Evolutionary conservation across 176 grass and related monocot genomes (phyloP).

Genomic region (Thinopyrum elongatum): DNA sequence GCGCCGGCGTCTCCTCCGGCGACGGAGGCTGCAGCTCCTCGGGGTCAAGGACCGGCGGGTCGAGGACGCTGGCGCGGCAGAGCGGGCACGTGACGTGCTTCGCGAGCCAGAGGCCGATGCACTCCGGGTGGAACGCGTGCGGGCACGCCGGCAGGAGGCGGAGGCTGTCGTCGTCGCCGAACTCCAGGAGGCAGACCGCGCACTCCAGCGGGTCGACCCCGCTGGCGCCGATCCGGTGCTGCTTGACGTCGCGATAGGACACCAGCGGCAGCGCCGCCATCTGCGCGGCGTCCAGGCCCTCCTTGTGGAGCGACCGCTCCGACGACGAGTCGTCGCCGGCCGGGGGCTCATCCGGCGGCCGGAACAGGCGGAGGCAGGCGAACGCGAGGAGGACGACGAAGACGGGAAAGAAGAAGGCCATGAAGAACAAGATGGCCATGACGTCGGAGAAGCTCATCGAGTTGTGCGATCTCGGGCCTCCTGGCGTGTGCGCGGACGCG

Average conservation of each 20-base stretch:
- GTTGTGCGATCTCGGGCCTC: neutral
- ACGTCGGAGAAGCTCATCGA: neutral
- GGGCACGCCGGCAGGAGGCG: slow-evolving; percentile 56
- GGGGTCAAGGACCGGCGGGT: neutral
- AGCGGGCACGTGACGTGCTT: slow-evolving; percentile 50
- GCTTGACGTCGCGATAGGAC: slow-evolving; percentile 32
- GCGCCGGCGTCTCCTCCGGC: neutral
- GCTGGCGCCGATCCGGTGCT: slow-evolving; percentile 21
- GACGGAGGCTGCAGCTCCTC: neutral
- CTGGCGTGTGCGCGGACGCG: neutral
- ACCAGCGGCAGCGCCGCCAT: slow-evolving; percentile 42
- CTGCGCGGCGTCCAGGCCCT: slow-evolving; percentile 31
- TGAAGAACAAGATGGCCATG: slow-evolving; percentile 38
- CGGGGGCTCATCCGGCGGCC: neutral
- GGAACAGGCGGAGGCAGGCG: slow-evolving; percentile 41
- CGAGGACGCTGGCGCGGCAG: slow-evolving; percentile 45
- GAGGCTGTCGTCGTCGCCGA: slow-evolving; percentile 47
- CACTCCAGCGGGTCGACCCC: slow-evolving; percentile 38
- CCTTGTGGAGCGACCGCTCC: neutral
- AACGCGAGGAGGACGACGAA: slow-evolving; percentile 34
- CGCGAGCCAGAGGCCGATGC: slow-evolving; percentile 62
- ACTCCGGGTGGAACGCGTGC: slow-evolving; percentile 58
- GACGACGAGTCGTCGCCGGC: neutral
- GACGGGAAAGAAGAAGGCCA: slow-evolving; percentile 39
- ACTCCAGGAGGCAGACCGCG: slow-evolving; percentile 61